These are phyloP conservation scores for Thalassiosira livingstoniorum DNA, from an alignment of 352 stramenopile species.

Conservation along the genomic window DNA sequence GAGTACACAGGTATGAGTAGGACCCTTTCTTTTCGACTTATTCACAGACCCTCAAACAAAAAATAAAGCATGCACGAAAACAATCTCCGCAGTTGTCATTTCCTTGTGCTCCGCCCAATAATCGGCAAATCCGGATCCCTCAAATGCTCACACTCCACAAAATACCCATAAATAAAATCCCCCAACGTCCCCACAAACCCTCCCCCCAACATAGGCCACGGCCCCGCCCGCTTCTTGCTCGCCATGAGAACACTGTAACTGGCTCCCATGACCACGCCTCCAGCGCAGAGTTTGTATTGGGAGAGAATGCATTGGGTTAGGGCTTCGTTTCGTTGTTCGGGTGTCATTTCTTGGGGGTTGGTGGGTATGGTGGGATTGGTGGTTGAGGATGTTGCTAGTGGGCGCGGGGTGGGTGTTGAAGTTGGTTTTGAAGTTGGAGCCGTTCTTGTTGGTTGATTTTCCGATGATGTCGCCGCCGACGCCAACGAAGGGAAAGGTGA, in stretches of 20 bases:
- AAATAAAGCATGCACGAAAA: no score
- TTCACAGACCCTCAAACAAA: no score
- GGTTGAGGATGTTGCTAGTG: no score
- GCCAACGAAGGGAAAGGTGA: no score
- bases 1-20: no score
- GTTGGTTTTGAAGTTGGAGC: no score
- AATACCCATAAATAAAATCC: conserved; percentile 60
- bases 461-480: no score
- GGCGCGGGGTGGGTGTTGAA: no score
- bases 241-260: conserved; percentile 23
- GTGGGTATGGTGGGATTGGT: no score
- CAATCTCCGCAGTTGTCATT: background rate
- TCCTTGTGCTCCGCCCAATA: background rate
- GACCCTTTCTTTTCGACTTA: no score
- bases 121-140: conserved; percentile 1
- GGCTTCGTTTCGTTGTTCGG: conserved; percentile 38
- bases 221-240: conserved; percentile 9
- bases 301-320: conserved; percentile 49
- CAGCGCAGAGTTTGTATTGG: conserved; percentile 51
- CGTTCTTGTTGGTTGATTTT: no score
- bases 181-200: conserved; percentile 54
- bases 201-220: conserved; percentile 55
- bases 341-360: no score
- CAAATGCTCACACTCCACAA: conserved; percentile 52
- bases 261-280: conserved; percentile 34